Base-by-base conservation (phyloP, 768 basidiomycete genomes). In the Dacryopinax primogenitus region DNA sequence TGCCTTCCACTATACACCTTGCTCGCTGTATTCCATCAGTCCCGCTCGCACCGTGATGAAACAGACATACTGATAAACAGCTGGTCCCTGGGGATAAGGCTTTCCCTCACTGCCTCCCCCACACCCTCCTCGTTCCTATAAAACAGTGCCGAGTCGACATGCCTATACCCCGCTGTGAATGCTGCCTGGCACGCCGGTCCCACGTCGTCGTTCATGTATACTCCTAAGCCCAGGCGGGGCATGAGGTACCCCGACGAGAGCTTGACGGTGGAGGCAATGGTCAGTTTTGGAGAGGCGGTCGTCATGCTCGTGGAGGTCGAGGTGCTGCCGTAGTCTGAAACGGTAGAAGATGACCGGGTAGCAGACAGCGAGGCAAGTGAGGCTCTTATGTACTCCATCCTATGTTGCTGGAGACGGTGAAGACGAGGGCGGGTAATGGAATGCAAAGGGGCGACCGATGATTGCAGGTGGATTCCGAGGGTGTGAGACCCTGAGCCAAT, bases 71-170 rank as follows among this genome's bases (percentile, higher is more conserved):
- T 89, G 70, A 90, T 81, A 74, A 89, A 90, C 36, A 88, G 67
- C 13, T 87, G 81, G 18, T 76, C 76, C 67, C 87, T 77, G 0
- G 76, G 68, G 7, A 90, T 64, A 1, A 80, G 82, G 58, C 81
- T 83, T 64, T 83, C 61, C 32, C 66, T 63, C 7, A 72, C 58
- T 35, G 70, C 71, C 45, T 68, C 47, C 15, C 72, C 72, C 12
- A 72, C 71, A 34, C 66, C 65, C 21, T 34, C 62, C 66, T 72
- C 72, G 51, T 83, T 66, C 64, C 74, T 76, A 72, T 90, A 90
- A 35, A 78, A 76, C 67, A 86, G 85, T 0, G 89, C 89, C 0
- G 86, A 82, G 72, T 90, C 89, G 41, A 90, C 76, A 66, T 88
- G 89, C 37, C 36, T 39, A 28, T 64, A 64, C 37, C 63, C 63